Evolutionary conservation across 1,139 yeast species (phyloP), one percentile per base, ranked within the genome.

Genomic region (Lodderomyces jiufengensis): DNA sequence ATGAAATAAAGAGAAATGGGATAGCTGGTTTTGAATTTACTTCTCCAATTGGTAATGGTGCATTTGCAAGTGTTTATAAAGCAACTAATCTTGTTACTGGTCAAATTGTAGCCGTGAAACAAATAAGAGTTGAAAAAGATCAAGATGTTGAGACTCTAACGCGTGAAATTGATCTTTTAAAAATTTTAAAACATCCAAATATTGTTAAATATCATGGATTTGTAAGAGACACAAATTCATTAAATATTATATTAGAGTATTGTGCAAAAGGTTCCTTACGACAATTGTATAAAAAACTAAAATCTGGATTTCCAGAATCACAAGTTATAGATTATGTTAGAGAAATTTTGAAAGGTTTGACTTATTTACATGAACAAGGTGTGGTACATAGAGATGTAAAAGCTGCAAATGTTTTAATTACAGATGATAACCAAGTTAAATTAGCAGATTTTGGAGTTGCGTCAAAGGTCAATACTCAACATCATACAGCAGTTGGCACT

Each of bases 121-220:
- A 84, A 51, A 80, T 92, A 20, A 66, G 76, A 18, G 66, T 86
- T 31, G 82, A 68, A 25, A 55, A 55, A 38, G 67, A 62, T 42
- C 70, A 67, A 44, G 66, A 68, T 44, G 66, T 66, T 44, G 54
- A 69, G 59, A 65, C 69, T 70, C 63, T 57, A 36, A 81, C 88
- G 78, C 82, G 87, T n/a, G 97, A 92, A 56, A 82, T 88, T 28
- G 88, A 86, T 44, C 70, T 90, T 23, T 72, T 92, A 63, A 87
- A 86, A 54, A 80, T 84, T 37, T 70, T 92, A 36, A 80, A 80
- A 47, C 96, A 92, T 55, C 78, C 79, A 4, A 86, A 92, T 51
- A 88, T 92, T 39, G 96, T 92, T 37, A 85, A 85, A 49, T 86
- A 90, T 51, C 92, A 82, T 47, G 96, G 97, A 2, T 88, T 85